Percentiles rank a stretch among this genome's conserved stretches.
phyloP scores from a whole-genome alignment of 345 rosid genomes.

The Boechera stricta region DNA sequence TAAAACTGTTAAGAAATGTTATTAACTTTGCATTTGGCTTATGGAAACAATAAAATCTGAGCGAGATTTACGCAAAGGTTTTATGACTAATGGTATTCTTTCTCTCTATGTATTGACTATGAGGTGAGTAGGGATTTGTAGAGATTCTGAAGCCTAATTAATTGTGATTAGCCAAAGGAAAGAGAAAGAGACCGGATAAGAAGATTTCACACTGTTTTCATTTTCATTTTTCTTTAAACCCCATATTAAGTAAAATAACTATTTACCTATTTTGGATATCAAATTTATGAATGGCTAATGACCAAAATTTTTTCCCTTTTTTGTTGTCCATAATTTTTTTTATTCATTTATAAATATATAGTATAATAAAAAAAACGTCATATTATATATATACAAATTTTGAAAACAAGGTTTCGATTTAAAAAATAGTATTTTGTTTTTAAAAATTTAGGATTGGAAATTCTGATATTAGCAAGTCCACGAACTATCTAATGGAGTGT shows the following conservation, averaged over 20 bases:
- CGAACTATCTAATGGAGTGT: neutral
- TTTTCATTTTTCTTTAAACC: constrained; percentile 26
- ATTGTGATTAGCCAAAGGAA: constrained; percentile 27
- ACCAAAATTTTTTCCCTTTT: neutral
- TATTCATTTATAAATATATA: neutral
- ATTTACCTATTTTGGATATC: constrained; percentile 9
- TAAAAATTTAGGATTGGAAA: neutral
- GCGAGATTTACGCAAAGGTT: constrained; percentile 34
- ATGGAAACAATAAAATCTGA: constrained; percentile 38
- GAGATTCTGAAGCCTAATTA: constrained; percentile 27
- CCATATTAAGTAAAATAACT: neutral
- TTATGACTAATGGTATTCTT: constrained; percentile 45
- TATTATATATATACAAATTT: too few species aligned
- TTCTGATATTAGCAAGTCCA: neutral
- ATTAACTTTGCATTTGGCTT: neutral
- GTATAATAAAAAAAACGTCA: too few species aligned
- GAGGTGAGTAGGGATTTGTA: constrained; percentile 44
- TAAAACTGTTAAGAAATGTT: neutral
- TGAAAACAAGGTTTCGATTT: neutral
- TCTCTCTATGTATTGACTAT: constrained; percentile 32
- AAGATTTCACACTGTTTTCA: constrained; percentile 13
- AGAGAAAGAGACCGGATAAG: constrained; percentile 2
- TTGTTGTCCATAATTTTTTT: neutral
- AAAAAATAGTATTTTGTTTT: neutral
- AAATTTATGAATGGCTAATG: neutral